These are phyloP conservation scores for Elaeagnus macrophylla DNA, from an alignment of 306 rosid species.

Conservation along the genomic window DNA sequence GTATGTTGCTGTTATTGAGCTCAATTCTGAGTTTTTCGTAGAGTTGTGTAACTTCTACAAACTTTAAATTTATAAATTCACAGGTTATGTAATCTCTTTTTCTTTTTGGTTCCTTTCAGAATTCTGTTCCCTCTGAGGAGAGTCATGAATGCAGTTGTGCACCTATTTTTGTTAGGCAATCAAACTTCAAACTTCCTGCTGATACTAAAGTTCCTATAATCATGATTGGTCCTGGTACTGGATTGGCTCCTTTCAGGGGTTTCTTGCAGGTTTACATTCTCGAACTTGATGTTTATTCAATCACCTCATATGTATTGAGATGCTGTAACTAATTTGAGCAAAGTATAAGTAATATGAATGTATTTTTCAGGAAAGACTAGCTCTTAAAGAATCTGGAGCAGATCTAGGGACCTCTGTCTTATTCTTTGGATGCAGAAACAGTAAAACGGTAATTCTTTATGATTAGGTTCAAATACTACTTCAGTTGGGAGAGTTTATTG, in stretches of 20 bases:
- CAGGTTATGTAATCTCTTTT: neutral
- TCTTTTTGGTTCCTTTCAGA: conserved; percentile 28
- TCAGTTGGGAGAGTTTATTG: neutral
- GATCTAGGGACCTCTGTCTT: conserved; percentile 78
- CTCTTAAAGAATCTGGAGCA: conserved; percentile 61
- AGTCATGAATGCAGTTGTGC: conserved; percentile 77
- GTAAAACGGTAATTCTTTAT: conserved; percentile 55
- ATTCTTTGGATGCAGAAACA: conserved; percentile 93
- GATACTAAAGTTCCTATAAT: conserved; percentile 63
- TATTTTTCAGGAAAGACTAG: conserved; percentile 64
- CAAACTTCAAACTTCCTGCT: conserved; percentile 80
- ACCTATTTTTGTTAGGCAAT: conserved; percentile 78
- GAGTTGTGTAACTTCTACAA: no score
- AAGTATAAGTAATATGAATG: neutral
- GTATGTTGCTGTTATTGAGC: no score
- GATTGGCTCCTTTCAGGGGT: conserved; percentile 97
- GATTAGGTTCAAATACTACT: neutral
- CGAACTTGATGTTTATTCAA: conserved; percentile 9
- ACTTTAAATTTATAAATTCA: neutral
- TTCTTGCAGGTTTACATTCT: conserved; percentile 66
- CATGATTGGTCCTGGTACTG: conserved; percentile 99
- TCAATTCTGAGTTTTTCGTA: no score
- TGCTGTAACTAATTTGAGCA: neutral
- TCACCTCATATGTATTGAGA: neutral
- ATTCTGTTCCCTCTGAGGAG: conserved; percentile 60